A percentile compares a stretch with the other conserved stretches of the same genome.
Evolutionary conservation across 169 alveolate species (phyloP).

Genomic region (Eimeria nieschulzi): DNA sequence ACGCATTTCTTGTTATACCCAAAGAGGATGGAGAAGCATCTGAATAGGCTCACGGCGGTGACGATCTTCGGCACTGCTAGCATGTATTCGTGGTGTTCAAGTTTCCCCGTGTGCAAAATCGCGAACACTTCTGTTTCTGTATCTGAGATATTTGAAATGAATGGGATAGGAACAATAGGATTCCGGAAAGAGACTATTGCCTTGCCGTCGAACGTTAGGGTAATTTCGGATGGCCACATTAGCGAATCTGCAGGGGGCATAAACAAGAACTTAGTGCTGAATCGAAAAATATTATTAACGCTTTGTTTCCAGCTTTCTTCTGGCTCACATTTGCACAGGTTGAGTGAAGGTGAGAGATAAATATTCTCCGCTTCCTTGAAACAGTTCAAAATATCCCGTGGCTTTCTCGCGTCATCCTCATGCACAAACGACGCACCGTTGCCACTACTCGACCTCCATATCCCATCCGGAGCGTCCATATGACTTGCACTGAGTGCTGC

Average conservation of each 20-base stretch:
- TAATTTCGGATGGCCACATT: slow-evolving; percentile 75
- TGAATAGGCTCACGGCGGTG: background rate
- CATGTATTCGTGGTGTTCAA: slow-evolving; percentile 66
- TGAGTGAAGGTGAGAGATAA: slow-evolving; percentile 23
- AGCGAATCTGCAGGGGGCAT: slow-evolving; percentile 72
- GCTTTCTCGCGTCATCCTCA: too few species aligned
- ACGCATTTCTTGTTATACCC: too few species aligned
- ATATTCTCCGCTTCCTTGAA: slow-evolving; percentile 58
- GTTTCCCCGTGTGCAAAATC: slow-evolving; percentile 39
- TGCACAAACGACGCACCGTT: slow-evolving; percentile 40
- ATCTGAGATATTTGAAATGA: background rate
- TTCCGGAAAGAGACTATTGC: background rate
- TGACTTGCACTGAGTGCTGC: slow-evolving; percentile 68
- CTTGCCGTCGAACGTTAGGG: slow-evolving; percentile 69
- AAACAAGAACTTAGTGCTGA: slow-evolving; percentile 75
- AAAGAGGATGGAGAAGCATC: background rate
- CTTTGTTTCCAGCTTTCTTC: background rate
- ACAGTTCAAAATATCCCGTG: too few species aligned
- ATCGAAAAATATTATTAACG: background rate
- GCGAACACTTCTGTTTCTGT: slow-evolving; percentile 43
- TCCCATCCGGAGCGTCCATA: slow-evolving; percentile 50
- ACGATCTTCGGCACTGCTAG: slow-evolving; percentile 2
- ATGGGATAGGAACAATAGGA: background rate
- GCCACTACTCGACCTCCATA: slow-evolving; percentile 64
- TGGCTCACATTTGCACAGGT: slow-evolving; percentile 67